phyloP scores from a whole-genome alignment of 169 alveolate species.

The Theileria sp. region DNA sequence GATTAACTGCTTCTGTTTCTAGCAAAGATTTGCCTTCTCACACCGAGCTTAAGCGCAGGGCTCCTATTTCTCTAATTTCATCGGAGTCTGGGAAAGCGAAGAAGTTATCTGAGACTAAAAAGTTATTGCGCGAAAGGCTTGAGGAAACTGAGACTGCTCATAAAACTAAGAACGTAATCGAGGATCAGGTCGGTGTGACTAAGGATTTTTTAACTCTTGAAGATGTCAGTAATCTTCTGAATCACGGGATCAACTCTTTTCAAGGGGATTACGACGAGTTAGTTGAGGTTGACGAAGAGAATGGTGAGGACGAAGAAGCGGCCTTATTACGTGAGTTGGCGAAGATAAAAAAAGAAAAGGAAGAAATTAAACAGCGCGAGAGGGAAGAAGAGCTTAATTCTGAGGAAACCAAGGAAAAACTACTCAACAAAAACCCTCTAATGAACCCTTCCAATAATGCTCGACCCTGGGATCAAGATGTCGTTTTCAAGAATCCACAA shows the following conservation, averaged over 20 bases:
- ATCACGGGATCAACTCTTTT: conserved; percentile 61
- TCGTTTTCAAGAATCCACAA: conserved; percentile 58
- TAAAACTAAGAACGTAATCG: conserved; percentile 34
- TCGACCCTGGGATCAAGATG: conserved; percentile 67
- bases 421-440: conserved; percentile 61
- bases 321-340: conserved; percentile 88
- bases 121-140: conserved; percentile 29
- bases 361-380: conserved; percentile 77
- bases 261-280: conserved; percentile 71
- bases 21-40: conserved; percentile 78
- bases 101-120: conserved; percentile 34
- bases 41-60: conserved; percentile 70
- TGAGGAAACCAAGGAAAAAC: conserved; percentile 32
- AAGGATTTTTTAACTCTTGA: conserved; percentile 58
- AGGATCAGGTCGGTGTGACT: conserved; percentile 55
- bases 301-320: conserved; percentile 82
- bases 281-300: conserved; percentile 36
- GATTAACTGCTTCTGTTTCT: conserved; percentile 72
- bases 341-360: conserved; percentile 87
- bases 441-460: conserved; percentile 17
- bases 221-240: conserved; percentile 56
- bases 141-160: conserved; percentile 51
- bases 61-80: conserved; percentile 45
- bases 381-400: conserved; percentile 69
- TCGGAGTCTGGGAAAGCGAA: conserved; percentile 63